Base-by-base conservation (phyloP, 1,284 basidiomycete genomes). In the Pseudozyma sp. region DNA sequence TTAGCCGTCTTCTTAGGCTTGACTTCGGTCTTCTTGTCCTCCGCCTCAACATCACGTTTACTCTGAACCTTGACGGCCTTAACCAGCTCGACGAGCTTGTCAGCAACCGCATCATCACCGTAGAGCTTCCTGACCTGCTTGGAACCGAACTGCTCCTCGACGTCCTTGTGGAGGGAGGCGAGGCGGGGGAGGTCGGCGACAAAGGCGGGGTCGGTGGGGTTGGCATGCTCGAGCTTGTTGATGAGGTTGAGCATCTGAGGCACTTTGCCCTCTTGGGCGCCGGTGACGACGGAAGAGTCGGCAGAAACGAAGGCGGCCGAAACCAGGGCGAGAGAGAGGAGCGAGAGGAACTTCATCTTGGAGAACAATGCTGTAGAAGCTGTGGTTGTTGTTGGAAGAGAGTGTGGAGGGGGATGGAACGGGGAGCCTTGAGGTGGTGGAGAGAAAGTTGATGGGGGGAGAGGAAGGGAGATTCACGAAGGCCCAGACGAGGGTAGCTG, bases 151-250 rank as follows among this genome's bases (percentile, higher is more conserved):
- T 70, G 53, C 7, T 44, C 44, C 7, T 40, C 54, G 9, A 65
- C 54, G 24, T 60, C 50, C 24, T 44, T 45, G 68, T 70, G 62
- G 10, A 70, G 68, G 35, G 42, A 35, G 19, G 62, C 62, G n/a
- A 65, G 48, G 17, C 43, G 13, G 3, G 55, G 52, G 10, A 69
- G 39, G 9, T 68, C 47, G 6, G 24, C 24, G 33, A 33, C 30
- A 19, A 65, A 64, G 13, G 33, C n/a, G 13, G 62, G 34, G 30
- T 43, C 44, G 34, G 50, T 31, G 14, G 68, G 62, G 43, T 61
- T 60, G 46, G 54, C 62, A 34, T 56, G 35, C 19, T 70, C 68
- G 46, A 70, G 49, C 54, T 65, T 54, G 57, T 55, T 70, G 61
- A 70, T 57, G 40, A 65, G 43, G 9, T 33, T 50, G 17, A 70